Conservation (phyloP, 1,284 basidiomycete genomes). For the Trametes polyzona region DNA sequence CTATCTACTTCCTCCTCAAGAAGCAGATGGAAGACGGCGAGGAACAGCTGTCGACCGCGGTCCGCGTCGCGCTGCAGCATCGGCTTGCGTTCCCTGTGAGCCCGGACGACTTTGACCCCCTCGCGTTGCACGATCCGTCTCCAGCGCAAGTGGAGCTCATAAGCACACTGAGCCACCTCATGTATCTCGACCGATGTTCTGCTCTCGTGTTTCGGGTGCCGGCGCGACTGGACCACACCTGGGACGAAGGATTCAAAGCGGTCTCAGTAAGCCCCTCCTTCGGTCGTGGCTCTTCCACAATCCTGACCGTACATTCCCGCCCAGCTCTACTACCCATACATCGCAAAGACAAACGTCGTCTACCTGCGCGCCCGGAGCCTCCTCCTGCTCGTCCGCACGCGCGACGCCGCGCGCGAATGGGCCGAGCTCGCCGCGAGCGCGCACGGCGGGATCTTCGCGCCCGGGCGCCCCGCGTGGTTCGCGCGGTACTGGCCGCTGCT, state of each 20-base stretch:
- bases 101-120: conserved; percentile 15
- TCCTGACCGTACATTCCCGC: neutral
- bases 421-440: conserved; percentile 9
- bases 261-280: conserved; percentile 21
- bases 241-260: conserved; percentile 26
- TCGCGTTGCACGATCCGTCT: conserved; percentile 18
- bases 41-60: conserved; percentile 27
- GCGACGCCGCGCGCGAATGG: conserved; percentile 17
- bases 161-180: conserved; percentile 29
- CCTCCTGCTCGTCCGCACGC: conserved; percentile 15
- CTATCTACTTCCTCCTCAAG: conserved; percentile 30
- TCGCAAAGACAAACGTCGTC: conserved; percentile 27
- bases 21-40: conserved; percentile 29
- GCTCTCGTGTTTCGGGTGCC: conserved; percentile 28
- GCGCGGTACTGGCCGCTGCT: conserved; percentile 33
- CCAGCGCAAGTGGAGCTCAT: conserved; percentile 29
- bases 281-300: too few species aligned
- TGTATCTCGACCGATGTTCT: conserved; percentile 33
- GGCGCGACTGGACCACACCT: conserved; percentile 19
- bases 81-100: conserved; percentile 13
- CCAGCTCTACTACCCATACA: conserved; percentile 24
- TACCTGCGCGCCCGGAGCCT: conserved; percentile 28
- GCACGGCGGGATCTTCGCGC: conserved; percentile 10
- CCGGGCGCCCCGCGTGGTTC: conserved; percentile 28
- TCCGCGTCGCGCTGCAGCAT: conserved; percentile 19